Base-by-base conservation (phyloP, 208 protist genomes). In the Wallacemonas sp. region DNA sequence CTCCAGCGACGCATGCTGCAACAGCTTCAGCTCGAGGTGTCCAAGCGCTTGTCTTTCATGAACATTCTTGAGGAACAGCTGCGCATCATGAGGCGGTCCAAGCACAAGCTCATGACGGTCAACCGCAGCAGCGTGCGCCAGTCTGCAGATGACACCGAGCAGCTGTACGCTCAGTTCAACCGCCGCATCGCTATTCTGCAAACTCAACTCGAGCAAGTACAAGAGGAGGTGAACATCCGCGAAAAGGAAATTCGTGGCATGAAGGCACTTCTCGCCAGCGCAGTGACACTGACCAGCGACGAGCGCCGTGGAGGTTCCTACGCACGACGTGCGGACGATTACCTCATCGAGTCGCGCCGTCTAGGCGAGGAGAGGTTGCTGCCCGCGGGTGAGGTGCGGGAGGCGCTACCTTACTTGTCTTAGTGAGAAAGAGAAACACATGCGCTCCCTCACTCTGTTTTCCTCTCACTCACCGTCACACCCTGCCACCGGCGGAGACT, bases 1-100 rank as follows among this genome's bases (percentile, higher is more conserved):
- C 45, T 67, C 33, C 27, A 59, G 46, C 44, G 48, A 6, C 62
- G 62, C 50, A 66, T 66, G 41, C 46, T 67, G 6, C 38, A 34
- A 4, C 52, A 55, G 26, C 42, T 58, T 9, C 37, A 46, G 27
- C 9, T 46, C n/a, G 45, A 54, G 37, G 5, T 59, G n/a, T 39
- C 30, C 15, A 32, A 39, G 15, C 30, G 54, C 27, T 45, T 37
- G 46, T 45, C 29, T 1, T 58, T 46, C 36, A 44, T 54, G 4
- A 44, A 55, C 26, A 9, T 46, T 13, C 62, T 58, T 3, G 45
- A 58, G 0, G 37, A 59, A 34, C 44, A 67, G 33, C 32, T 67
- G 33, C 17, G 54, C 4, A 8, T 24, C 8, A 38, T 59, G 22
- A 8, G 26, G 10, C 30, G 32, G 15, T 34, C 50, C 30, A 39